Evolutionary conservation across 2,329 filamentous ascomycete species (phyloP).

Genomic region (Ophidiomyces ophidiicola): DNA sequence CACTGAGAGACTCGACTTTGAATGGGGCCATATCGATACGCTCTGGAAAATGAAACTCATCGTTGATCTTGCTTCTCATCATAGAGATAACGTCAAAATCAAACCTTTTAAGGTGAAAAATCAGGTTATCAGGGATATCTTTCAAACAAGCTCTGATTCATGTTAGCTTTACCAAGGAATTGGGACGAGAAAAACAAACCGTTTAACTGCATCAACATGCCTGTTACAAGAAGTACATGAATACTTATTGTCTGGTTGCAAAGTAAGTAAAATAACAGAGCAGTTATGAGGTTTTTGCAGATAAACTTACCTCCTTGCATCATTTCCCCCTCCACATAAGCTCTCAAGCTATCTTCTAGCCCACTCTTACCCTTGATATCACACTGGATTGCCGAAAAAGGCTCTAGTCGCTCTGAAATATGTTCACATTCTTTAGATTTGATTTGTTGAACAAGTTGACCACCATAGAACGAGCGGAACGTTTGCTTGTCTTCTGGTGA

Average conservation of each 20-base stretch:
- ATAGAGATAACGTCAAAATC: constrained; percentile 49
- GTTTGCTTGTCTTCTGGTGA: constrained; percentile 54
- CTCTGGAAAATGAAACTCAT: constrained; percentile 77
- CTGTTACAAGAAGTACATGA: constrained; percentile 83
- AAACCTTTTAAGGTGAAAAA: constrained; percentile 71
- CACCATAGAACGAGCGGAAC: constrained; percentile 78
- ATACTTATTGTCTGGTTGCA: constrained; percentile 73
- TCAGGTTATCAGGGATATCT: constrained; percentile 82
- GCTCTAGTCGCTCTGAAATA: constrained; percentile 78
- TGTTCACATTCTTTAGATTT: constrained; percentile 91
- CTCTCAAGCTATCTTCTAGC: constrained; percentile 75
- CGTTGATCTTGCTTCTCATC: constrained; percentile 85
- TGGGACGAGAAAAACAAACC: constrained; percentile 35
- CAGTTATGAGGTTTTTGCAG: no score
- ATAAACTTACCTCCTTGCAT: constrained; percentile 65
- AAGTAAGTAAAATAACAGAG: constrained; percentile 16
- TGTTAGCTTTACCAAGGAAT: constrained; percentile 13
- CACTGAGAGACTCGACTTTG: constrained; percentile 70
- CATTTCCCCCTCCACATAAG: constrained; percentile 91
- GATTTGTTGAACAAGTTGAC: constrained; percentile 84
- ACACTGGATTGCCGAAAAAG: constrained; percentile 88
- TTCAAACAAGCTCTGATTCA: constrained; percentile 65
- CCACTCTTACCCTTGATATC: constrained; percentile 85
- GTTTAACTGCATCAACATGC: constrained; percentile 86
- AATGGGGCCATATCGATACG: constrained; percentile 80